Base-by-base conservation (phyloP, 2,329 filamentous ascomycete species). In the Sporothrix pallida region DNA sequence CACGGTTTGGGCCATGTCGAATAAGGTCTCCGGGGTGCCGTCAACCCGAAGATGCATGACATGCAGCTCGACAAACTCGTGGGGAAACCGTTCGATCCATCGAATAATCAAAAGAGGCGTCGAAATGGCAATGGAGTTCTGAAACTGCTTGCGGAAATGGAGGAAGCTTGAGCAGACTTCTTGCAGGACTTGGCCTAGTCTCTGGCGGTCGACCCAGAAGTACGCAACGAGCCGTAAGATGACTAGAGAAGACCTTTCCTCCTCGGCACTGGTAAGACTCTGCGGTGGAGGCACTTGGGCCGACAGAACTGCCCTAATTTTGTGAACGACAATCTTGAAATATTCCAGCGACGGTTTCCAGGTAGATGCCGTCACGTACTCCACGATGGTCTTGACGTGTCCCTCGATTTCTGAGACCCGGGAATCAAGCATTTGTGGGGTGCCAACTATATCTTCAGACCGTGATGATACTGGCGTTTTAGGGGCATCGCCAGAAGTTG, bases 81-180 rank as follows among this genome's bases (percentile, higher is more conserved):
- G 81, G 1, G 90, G 90, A 76, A 87, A 88, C 10, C 89, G 86
- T 77, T 91, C 89, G 50, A 92, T 85, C 90, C 90, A 92, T 75
- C 89, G 84, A 46, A 86, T 87, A 72, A 92, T 89, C 70, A 92
- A 81, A 70, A 91, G 80, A 6, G 90, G 90, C n/a, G 88, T 82
- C 15, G 90, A 85, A 54, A 90, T 83, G 60, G 90, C 89, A 48
- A 92, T 84, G 1, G 88, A 87, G 76, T 89, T 90, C 77, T 92
- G 90, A 77, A 89, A 90, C 0, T 86, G 80, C 77, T 88, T 90
- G 75, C 88, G 86, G 75, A 92, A 88, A 79, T 92, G 90, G 63
- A 92, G 83, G 79, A 91, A 92, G 78, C 86, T 89, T 26, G 89
- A 89, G 79, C 89, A 90, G 52, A 92, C 83, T 80, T 92, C 90